Conservation (phyloP, 2,329 filamentous ascomycete species). For the Myotisia sp. region DNA sequence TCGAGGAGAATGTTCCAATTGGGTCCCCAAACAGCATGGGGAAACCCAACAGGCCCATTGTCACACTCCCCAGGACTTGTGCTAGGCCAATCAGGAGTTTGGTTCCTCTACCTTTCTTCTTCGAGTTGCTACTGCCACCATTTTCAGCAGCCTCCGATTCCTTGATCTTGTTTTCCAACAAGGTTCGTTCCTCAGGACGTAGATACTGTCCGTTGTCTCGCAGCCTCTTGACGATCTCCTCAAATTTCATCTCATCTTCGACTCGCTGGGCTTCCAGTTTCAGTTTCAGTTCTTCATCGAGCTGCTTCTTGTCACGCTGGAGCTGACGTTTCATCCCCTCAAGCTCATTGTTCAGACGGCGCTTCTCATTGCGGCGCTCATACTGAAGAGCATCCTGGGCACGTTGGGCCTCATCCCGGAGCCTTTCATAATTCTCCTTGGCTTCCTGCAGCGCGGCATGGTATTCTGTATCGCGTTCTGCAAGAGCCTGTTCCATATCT, state of each 20-base stretch:
- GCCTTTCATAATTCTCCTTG: slow-evolving; percentile 6
- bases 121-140: not conserved
- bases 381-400: slow-evolving; percentile 3
- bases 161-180: slow-evolving; percentile 2
- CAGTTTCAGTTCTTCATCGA: slow-evolving; percentile 2
- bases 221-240: slow-evolving; percentile 4
- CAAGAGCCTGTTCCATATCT: slow-evolving; percentile 4
- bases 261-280: slow-evolving; percentile 5
- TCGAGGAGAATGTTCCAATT: slow-evolving; percentile 2
- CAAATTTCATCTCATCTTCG: slow-evolving; percentile 4
- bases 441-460: slow-evolving; percentile 3
- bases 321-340: slow-evolving; percentile 5
- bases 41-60: slow-evolving; percentile 5
- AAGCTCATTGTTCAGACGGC: slow-evolving; percentile 4
- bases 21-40: slow-evolving; percentile 5
- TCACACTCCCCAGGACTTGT: slow-evolving; percentile 4
- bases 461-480: slow-evolving; percentile 4
- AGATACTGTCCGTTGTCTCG: slow-evolving; percentile 4
- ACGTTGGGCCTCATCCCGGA: slow-evolving; percentile 4
- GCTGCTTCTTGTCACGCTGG: slow-evolving; percentile 2
- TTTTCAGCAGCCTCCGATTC: slow-evolving; percentile 1
- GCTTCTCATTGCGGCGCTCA: slow-evolving; percentile 4
- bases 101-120: slow-evolving; percentile 5
- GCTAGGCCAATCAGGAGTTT: slow-evolving; percentile 3
- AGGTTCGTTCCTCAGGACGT: slow-evolving; percentile 1